A percentile compares a stretch with the other conserved stretches of the same genome.
phyloP scores from a whole-genome alignment of 2,329 filamentous ascomycete species.

The Hyphodiscus sp. region DNA sequence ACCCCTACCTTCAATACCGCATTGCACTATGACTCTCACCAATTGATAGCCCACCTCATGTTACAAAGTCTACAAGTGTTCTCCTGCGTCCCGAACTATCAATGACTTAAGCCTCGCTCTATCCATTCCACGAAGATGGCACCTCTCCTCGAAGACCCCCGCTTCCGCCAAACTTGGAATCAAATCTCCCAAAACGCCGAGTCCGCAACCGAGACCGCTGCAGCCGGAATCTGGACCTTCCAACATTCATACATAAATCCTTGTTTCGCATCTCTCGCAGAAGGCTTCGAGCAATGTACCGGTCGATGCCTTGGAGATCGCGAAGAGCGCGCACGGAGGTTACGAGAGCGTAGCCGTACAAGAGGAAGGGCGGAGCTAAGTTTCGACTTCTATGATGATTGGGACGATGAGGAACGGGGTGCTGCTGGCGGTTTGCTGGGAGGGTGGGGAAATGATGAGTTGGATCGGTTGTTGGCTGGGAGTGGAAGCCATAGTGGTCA shows the following conservation, averaged over 20 bases:
- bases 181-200: constrained; percentile 88
- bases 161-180: constrained; percentile 88
- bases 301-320: constrained; percentile 63
- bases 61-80: background rate
- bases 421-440: constrained; percentile 58
- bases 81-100: background rate
- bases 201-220: constrained; percentile 83
- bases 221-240: constrained; percentile 83
- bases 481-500: constrained; percentile 43
- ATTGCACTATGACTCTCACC: background rate
- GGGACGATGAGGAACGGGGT: constrained; percentile 55
- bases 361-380: constrained; percentile 67
- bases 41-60: background rate
- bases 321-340: constrained; percentile 66
- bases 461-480: constrained; percentile 74
- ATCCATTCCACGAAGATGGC: constrained; percentile 21
- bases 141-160: constrained; percentile 65
- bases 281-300: constrained; percentile 66
- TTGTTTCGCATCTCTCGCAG: constrained; percentile 62
- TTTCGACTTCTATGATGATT: constrained; percentile 98
- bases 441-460: constrained; percentile 75
- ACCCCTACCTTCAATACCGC: background rate
- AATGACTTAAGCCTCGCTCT: background rate
- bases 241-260: constrained; percentile 79
- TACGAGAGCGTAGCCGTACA: constrained; percentile 54